Evolutionary conservation across 345 rosid species (phyloP).

Genomic region (Acer campestre): DNA sequence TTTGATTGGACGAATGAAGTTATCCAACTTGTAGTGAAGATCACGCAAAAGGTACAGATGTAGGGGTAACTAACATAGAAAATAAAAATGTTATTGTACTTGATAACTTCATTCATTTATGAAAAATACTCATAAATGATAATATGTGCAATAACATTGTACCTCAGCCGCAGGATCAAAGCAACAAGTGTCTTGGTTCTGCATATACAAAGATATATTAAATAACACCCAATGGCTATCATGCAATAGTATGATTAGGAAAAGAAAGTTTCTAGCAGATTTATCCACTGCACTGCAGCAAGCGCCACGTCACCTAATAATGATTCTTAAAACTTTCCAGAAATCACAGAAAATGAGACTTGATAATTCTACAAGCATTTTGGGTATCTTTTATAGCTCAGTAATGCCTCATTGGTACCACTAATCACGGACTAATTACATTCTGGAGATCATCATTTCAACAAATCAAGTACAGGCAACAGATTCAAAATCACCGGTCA

Average conservation of each 20-base stretch:
- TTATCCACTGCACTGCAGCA: not conserved
- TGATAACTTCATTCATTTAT: not conserved
- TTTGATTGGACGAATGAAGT: conserved; percentile 46
- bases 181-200: conserved; percentile 56
- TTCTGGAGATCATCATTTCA: not conserved
- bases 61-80: conserved; percentile 63
- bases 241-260: not conserved
- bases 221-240: conserved; percentile 15
- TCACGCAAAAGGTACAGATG: conserved; percentile 70
- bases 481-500: not conserved
- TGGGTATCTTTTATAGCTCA: not conserved
- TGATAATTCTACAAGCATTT: not conserved
- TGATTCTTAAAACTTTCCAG: not conserved
- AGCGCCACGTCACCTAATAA: not conserved
- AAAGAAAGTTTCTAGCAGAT: not conserved
- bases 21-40: conserved; percentile 68
- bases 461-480: not conserved
- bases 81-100: conserved; percentile 17
- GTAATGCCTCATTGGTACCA: not conserved
- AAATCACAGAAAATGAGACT: not conserved
- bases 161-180: conserved; percentile 79
- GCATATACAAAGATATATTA: conserved; percentile 32
- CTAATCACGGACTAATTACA: not conserved
- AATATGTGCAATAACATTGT: conserved; percentile 15
- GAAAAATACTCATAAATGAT: not conserved